Base-by-base conservation (phyloP, 2,329 filamentous ascomycete genomes). In the Exophiala sideris region DNA sequence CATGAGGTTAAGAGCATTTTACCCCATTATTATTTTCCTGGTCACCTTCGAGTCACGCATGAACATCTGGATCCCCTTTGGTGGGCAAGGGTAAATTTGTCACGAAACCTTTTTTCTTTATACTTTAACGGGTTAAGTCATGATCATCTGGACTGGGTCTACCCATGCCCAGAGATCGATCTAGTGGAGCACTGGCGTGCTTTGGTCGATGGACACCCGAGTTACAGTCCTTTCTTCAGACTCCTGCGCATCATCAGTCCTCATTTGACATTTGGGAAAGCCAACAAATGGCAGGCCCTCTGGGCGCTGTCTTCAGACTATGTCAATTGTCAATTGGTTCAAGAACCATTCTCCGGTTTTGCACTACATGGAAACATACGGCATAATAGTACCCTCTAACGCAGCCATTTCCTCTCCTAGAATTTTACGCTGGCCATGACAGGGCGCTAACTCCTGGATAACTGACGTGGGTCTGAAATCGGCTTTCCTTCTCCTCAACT, bases 91-190 rank as follows among this genome's bases (percentile, higher is more conserved):
- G 51, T 36, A 41, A 57, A 60, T 60, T 57, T 60, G 57, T 60
- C 57, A 60, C 48, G 47, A 24, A 33, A 36, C 44, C 39, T 47
- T 49, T 12, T 40, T 35, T 53, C 29, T 41, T 40, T 34, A 50
- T 49, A n/a, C 45, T 46, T 56, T 45, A 21, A 49, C 29, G 32
- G 35, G 48, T 47, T 42, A 39, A 46, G 35, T 40, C 40, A 20
- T 38, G 48, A 36, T 58, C 14, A 52, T 52, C 32, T 41, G 32
- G 18, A 34, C 45, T 48, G 42, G 50, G 48, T 29, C 24, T 29
- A 55, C 47, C 57, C 57, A 44, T 55, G 57, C 29, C 45, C 49
- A 50, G 24, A 42, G 57, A 60, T 60, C 57, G 57, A 60, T 57
- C 54, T 35, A 48, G 57, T 60, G 57, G 57, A 55, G 51, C 35